phyloP scores from a whole-genome alignment of 2,329 filamentous ascomycete species.

The Sphaerulina musiva region DNA sequence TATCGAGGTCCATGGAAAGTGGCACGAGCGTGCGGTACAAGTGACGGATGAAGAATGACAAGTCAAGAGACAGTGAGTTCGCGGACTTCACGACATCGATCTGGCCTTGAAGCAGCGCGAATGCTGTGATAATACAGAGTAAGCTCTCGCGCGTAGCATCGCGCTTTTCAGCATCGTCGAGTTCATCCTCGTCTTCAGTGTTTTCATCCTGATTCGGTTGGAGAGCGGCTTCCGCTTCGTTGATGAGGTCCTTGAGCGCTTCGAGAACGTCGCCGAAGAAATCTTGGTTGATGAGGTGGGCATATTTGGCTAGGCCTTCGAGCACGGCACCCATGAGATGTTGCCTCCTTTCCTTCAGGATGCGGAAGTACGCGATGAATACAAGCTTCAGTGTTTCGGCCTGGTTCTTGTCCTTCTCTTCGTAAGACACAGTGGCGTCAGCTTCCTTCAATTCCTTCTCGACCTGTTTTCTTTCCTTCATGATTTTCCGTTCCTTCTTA shows the following conservation, averaged over 20 bases:
- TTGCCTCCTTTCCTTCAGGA: conserved; percentile 73
- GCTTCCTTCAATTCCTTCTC: conserved; percentile 92
- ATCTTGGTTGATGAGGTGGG: conserved; percentile 96
- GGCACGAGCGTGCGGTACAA: conserved; percentile 80
- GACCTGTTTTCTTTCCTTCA: conserved; percentile 78
- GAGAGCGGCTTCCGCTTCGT: conserved; percentile 53
- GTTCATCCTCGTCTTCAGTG: conserved; percentile 38
- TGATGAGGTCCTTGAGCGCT: conserved; percentile 86
- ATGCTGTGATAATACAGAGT: conserved; percentile 92
- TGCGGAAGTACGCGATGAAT: conserved; percentile 90
- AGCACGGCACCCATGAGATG: conserved; percentile 94
- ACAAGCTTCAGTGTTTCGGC: conserved; percentile 93
- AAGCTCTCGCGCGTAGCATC: conserved; percentile 81
- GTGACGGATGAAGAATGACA: conserved; percentile 91
- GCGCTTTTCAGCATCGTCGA: conserved; percentile 46
- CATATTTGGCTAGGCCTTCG: conserved; percentile 87
- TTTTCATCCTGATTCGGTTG: conserved; percentile 43
- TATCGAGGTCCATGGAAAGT: conserved; percentile 72
- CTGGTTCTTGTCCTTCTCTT: conserved; percentile 89
- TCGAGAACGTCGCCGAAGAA: conserved; percentile 97
- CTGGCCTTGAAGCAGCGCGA: conserved; percentile 90
- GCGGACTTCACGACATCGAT: conserved; percentile 75
- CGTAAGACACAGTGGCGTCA: conserved; percentile 82
- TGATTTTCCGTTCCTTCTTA: conserved; percentile 74
- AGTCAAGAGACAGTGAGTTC: conserved; percentile 74